Base-by-base conservation (phyloP, 164 flowering plant genomes). In the Brasenia schreberi region DNA sequence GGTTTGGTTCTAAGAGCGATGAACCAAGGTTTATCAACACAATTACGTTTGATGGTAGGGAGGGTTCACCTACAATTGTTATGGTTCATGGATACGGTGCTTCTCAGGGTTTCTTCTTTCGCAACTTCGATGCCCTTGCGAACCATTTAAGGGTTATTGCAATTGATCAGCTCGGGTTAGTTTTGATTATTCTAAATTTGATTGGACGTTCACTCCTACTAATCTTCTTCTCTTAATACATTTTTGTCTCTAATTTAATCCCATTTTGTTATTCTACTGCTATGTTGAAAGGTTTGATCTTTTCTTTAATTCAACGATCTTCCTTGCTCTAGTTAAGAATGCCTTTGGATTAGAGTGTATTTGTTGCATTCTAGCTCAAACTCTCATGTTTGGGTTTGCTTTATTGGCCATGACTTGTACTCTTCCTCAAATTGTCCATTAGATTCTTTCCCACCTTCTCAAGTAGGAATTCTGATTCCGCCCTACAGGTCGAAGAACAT, bases 81-180 rank as follows among this genome's bases (percentile, higher is more conserved):
- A 89, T 95, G 99, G 85, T 94, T 68, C 99, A 92, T 73, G 99
- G 99, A 19, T 95, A 92, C 75, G 99, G 71, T 69, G 97, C 97
- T 62, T 89, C 97, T 64, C 97, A 85, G 64, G 97, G 99, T 16
- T 91, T 95, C 83, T 95, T 92, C 77, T 94, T 89, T 69, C 81
- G 94, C 42, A 94, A 91, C 69, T 89, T 89, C 71, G 96, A 91
- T 81, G 88, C 86, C 16, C 96, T 94, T 67, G 90, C 96, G 39
- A 80, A 74, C 23, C 85, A 77, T 61, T 95, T 92, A 71, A 81
- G 78, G 72, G 82, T 95, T 64, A 89, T 95, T 65, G 94, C 97
- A 52, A 82, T 92, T 70, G 99, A 95, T 82, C 96, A 87, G 74
- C 96, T 95, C 70, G 99, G 97, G 97, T 94, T 44, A 78, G 84